phyloP scores from a whole-genome alignment of 164 flowering plant genomes.

The Houttuynia cordata region DNA sequence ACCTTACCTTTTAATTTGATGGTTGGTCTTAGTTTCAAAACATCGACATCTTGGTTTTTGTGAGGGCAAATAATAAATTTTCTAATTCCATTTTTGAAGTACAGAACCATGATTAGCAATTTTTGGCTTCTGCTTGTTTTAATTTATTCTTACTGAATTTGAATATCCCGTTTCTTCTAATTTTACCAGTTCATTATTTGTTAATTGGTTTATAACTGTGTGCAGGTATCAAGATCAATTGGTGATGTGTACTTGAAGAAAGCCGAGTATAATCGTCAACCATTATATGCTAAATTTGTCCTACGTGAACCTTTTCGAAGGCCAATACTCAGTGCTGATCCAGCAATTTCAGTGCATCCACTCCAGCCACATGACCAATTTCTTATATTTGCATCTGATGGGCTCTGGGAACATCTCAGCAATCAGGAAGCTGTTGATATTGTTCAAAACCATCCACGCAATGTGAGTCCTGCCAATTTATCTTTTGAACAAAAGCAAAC shows the following conservation, averaged over 20 bases:
- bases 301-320: constrained; percentile 50
- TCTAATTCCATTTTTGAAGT: too few species aligned
- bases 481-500: background rate
- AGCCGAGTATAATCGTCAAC: constrained; percentile 67
- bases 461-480: constrained; percentile 25
- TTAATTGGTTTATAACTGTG: background rate
- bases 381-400: constrained; percentile 91
- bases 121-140: too few species aligned
- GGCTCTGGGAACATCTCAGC: constrained; percentile 92
- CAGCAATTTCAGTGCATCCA: constrained; percentile 50
- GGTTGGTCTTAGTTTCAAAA: too few species aligned
- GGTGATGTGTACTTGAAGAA: constrained; percentile 89
- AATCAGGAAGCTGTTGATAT: constrained; percentile 88
- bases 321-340: constrained; percentile 78
- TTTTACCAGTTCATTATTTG: background rate
- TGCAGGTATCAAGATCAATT: constrained; percentile 83
- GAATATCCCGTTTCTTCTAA: background rate
- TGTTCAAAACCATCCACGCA: constrained; percentile 52
- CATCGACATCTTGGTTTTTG: too few species aligned
- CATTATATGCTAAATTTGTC: constrained; percentile 63
- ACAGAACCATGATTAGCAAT: too few species aligned
- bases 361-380: constrained; percentile 60
- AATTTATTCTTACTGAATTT: too few species aligned
- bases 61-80: too few species aligned
- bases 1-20: too few species aligned